Evolutionary conservation across 306 rosid species (phyloP).

Genomic region (Inga leiocalycina): DNA sequence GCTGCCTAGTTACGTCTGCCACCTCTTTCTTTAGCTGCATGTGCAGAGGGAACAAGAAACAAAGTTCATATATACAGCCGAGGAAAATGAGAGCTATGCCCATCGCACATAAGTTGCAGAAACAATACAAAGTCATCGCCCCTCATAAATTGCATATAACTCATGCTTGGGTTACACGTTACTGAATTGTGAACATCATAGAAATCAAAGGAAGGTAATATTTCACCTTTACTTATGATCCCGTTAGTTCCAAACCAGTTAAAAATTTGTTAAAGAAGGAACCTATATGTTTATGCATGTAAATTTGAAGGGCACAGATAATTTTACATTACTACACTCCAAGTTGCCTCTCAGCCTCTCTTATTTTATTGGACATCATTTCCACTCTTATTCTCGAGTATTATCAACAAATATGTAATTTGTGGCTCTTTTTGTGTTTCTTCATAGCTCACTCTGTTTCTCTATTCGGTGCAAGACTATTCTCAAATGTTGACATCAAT

Average conservation of each 20-base stretch:
- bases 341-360: not conserved
- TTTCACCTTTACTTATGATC: not conserved
- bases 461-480: not conserved
- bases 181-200: not conserved
- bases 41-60: constrained; percentile 19
- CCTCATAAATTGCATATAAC: not conserved
- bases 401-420: not conserved
- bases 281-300: not conserved
- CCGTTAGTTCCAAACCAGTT: not conserved
- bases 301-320: not conserved
- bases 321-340: not conserved
- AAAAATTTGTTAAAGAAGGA: not conserved
- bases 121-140: constrained; percentile 7
- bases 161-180: constrained; percentile 2
- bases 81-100: constrained; percentile 15
- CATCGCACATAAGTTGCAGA: not conserved
- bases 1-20: constrained; percentile 60
- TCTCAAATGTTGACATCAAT: not conserved
- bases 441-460: not conserved
- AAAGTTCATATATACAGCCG: constrained; percentile 16
- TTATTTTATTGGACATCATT: not conserved
- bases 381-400: not conserved
- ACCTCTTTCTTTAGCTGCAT: constrained; percentile 85
- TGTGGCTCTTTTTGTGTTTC: not conserved
- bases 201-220: not conserved